phyloP scores from a whole-genome alignment of 192 early-diverging fungal species.

The Coemansia sp. region DNA sequence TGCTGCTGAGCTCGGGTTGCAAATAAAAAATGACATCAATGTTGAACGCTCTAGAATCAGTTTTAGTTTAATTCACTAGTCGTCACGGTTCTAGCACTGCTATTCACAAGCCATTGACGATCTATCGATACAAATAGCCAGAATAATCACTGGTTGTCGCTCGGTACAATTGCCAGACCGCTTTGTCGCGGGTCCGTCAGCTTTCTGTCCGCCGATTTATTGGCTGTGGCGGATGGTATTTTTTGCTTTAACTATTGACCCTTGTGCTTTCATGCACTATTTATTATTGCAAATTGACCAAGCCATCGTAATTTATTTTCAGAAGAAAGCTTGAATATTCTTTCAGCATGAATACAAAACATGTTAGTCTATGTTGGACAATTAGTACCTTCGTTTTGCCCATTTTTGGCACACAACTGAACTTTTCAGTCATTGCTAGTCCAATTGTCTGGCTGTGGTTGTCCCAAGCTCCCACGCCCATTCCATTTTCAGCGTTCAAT shows the following conservation, averaged over 20 bases:
- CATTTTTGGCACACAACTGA: slow-evolving; percentile 4
- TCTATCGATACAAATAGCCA: slow-evolving; percentile 1
- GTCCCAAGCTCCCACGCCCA: slow-evolving; percentile 9
- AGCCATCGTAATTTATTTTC: background rate
- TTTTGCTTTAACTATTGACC: background rate
- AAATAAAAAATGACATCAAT: background rate
- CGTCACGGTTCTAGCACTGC: background rate
- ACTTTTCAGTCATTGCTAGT: slow-evolving; percentile 2
- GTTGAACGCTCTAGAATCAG: background rate
- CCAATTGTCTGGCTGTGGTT: slow-evolving; percentile 1
- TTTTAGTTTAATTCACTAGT: background rate
- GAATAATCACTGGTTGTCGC: background rate
- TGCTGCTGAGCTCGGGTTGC: background rate
- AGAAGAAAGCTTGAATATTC: background rate
- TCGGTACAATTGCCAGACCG: slow-evolving; percentile 3
- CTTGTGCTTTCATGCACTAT: background rate
- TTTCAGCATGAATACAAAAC: background rate
- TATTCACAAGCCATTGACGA: background rate
- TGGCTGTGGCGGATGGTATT: background rate
- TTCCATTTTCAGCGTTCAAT: slow-evolving; percentile 8
- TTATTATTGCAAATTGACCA: background rate
- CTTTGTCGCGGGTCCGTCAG: background rate
- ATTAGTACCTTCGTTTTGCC: slow-evolving; percentile 2
- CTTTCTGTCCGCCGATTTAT: background rate
- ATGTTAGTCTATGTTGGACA: background rate